phyloP scores from a whole-genome alignment of 1,139 yeast species.

The Scheffersomyces segobiensis region DNA sequence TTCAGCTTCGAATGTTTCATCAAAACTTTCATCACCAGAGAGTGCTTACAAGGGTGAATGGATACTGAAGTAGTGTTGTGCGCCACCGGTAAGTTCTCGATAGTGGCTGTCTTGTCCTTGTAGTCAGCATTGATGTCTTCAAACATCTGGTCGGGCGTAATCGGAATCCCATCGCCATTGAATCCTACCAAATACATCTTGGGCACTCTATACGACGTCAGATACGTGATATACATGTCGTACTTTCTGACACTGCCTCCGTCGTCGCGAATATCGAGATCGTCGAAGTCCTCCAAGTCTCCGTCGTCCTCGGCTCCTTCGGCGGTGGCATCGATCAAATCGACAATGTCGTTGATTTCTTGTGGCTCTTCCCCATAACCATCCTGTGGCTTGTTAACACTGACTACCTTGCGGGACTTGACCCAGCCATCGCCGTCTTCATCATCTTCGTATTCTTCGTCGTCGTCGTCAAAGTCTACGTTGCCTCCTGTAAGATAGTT shows the following conservation, averaged over 20 bases:
- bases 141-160: constrained; percentile 87
- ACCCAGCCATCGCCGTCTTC: constrained; percentile 68
- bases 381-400: constrained; percentile 3
- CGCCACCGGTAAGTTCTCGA: constrained; percentile 86
- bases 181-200: constrained; percentile 91
- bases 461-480: constrained; percentile 33
- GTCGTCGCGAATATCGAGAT: constrained; percentile 25
- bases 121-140: constrained; percentile 92
- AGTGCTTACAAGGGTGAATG: constrained; percentile 95
- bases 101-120: constrained; percentile 93
- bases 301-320: constrained; percentile 25
- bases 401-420: constrained; percentile 10
- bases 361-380: constrained; percentile 11
- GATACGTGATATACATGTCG: constrained; percentile 86
- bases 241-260: constrained; percentile 59
- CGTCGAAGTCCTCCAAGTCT: constrained; percentile 33
- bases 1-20: constrained; percentile 54
- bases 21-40: constrained; percentile 88
- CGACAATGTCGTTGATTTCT: constrained; percentile 38
- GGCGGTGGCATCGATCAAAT: constrained; percentile 40
- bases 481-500: constrained; percentile 46
- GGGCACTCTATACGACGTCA: constrained; percentile 95
- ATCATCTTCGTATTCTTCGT: constrained; percentile 32
- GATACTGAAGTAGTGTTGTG: constrained; percentile 80
- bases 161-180: constrained; percentile 78